A percentile compares a stretch with the other conserved stretches of the same genome.
Evolutionary conservation across 352 stramenopile genomes (phyloP).

Genomic region (Globisporangium iwayamae): DNA sequence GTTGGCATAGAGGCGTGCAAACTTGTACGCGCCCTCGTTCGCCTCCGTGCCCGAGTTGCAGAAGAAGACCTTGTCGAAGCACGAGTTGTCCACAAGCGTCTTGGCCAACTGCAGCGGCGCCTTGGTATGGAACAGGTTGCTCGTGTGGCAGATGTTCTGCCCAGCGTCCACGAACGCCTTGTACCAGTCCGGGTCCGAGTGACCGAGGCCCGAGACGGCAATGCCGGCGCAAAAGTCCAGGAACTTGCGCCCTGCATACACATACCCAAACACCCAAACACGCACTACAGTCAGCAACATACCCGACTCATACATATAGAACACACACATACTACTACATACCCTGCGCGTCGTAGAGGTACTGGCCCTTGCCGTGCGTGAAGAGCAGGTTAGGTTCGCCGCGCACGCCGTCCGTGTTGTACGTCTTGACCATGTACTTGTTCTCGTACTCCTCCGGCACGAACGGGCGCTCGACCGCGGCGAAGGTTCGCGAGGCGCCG

Average conservation of each 20-base stretch:
- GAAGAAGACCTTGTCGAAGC: constrained; percentile 98
- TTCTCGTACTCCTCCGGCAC: constrained; percentile 63
- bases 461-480: constrained; percentile 32
- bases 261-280: not conserved
- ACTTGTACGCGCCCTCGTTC: constrained; percentile 88
- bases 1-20: constrained; percentile 78
- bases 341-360: constrained; percentile 88
- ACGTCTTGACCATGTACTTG: constrained; percentile 82
- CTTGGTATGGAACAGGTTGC: constrained; percentile 97
- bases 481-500: constrained; percentile 23
- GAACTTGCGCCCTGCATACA: constrained; percentile 43
- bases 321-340: constrained; percentile 13
- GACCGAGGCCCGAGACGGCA: constrained; percentile 82
- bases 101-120: constrained; percentile 91
- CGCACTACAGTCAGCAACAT: not conserved
- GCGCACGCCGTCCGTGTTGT: constrained; percentile 74
- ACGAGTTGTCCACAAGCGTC: constrained; percentile 94
- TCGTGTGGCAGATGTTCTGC: constrained; percentile 92
- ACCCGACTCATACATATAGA: not conserved
- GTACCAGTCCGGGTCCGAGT: constrained; percentile 89
- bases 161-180: constrained; percentile 54
- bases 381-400: constrained; percentile 66
- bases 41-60: constrained; percentile 94
- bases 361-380: constrained; percentile 88
- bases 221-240: constrained; percentile 96